Evolutionary conservation across 106 monocot genomes (phyloP).

Genomic region (Platanthera guangdongensis): DNA sequence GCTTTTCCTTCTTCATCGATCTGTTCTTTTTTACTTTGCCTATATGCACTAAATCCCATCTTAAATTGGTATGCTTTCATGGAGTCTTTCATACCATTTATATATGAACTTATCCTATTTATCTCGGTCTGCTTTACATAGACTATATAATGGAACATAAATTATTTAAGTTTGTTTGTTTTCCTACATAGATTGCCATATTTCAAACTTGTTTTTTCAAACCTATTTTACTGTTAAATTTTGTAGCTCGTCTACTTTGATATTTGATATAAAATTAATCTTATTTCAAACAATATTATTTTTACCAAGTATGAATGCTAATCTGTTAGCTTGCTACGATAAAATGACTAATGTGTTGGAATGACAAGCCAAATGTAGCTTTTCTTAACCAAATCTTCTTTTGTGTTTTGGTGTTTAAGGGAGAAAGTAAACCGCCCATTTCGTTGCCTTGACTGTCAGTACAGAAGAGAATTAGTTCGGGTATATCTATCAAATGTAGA

Average conservation of each 20-base stretch:
- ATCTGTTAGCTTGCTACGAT: not conserved
- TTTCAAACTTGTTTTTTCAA: not conserved
- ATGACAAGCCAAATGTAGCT: not conserved
- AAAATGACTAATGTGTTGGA: not conserved
- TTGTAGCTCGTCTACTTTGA: not conserved
- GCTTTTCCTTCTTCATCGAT: not conserved
- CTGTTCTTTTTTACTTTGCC: not conserved
- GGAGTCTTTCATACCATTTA: not conserved
- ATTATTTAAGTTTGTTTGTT: not conserved
- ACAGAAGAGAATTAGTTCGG: conserved; percentile 80
- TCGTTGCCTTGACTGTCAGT: conserved; percentile 84
- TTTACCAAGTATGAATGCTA: not conserved
- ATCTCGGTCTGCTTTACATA: not conserved
- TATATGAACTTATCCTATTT: not conserved
- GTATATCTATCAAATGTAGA: conserved; percentile 85
- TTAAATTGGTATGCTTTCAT: not conserved
- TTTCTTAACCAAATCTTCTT: not conserved
- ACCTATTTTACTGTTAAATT: not conserved
- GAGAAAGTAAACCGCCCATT: conserved; percentile 85
- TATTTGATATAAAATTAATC: not conserved
- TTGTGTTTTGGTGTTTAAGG: conserved; percentile 37
- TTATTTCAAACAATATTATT: not conserved
- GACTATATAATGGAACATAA: not conserved
- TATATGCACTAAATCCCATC: not conserved
- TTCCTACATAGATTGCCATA: too few species aligned